phyloP scores from a whole-genome alignment of 2,329 filamentous ascomycete genomes.

The Coniella lustricola region DNA sequence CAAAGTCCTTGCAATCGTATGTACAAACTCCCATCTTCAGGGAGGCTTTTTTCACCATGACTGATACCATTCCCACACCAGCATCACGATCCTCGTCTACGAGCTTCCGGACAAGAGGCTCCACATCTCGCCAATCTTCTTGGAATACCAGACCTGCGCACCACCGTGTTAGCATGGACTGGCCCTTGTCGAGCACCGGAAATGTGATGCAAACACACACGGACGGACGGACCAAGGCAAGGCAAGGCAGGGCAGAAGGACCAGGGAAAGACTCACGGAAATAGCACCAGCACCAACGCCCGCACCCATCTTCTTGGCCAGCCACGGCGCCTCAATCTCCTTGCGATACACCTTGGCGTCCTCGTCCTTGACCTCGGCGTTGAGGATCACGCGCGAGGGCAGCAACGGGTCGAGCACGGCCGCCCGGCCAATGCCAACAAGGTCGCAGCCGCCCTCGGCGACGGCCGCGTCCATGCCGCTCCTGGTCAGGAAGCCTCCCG shows the following conservation, averaged over 20 bases:
- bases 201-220: not conserved
- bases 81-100: too few relatives aligned
- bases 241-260: not conserved
- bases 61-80: too few relatives aligned
- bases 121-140: not conserved
- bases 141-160: not conserved
- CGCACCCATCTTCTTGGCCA: conserved; percentile 20
- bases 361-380: conserved; percentile 26
- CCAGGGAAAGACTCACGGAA: conserved; percentile 16
- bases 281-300: conserved; percentile 20
- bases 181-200: not conserved
- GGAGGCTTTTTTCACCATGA: too few relatives aligned
- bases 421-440: conserved; percentile 35
- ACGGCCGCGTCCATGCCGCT: conserved; percentile 35
- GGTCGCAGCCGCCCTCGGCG: conserved; percentile 30
- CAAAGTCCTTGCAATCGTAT: too few relatives aligned
- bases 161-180: not conserved
- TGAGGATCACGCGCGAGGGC: conserved; percentile 30
- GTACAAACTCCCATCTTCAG: too few relatives aligned
- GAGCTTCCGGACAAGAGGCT: too few relatives aligned
- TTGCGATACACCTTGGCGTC: conserved; percentile 27
- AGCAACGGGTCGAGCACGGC: conserved; percentile 30
- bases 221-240: not conserved
- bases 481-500: conserved; percentile 53
- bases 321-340: conserved; percentile 20